Evolutionary conservation across 192 early-diverging fungal genomes (phyloP), one percentile per base, ranked within the genome.

Genomic region (Coemansia asiatica): DNA sequence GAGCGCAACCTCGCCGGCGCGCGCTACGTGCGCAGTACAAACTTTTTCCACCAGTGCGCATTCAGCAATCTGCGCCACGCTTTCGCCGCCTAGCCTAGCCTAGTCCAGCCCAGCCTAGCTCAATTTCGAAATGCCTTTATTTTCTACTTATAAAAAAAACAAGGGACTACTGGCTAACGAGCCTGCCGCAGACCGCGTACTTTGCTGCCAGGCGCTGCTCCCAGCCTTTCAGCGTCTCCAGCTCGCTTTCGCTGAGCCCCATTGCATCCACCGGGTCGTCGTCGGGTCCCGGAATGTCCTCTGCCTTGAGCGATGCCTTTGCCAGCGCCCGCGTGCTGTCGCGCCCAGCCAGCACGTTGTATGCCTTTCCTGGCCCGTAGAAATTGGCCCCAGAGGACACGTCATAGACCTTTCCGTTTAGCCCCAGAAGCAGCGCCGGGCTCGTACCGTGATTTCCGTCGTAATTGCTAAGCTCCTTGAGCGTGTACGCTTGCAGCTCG

Each of bases 291-390:
- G 79, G 68, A 44, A 95, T 61, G 80, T 91, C 86, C 1, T 83
- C 76, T 40, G 68, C 71, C 62, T 92, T 88, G 64, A 97, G 93
- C 27, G 94, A 94, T 54, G 90, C 82, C 69, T 90, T 92, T 29
- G 94, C 90, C 50, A 97, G 74, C 2, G 92, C 92, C 46, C 91
- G 84, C 21, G 93, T 94, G 13, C 93, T 91, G 76, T 97, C 95
- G 31, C 88, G 87, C 4, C 95, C 95, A 9, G 93, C 92, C 86
- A 95, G 95, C 81, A 93, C 90, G 28, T 85, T 90, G 69, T 96
- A 96, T 36, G 87, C 88, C 9, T 90, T 90, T 16, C 60, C 74
- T 56, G 92, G 93, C 0, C 94, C 93, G 73, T 96, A 96, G 72
- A 95, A 95, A 50, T 77, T 82, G n/a, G 84, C 71, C 12, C 90